Percentiles rank a stretch among this genome's conserved stretches.
Evolutionary conservation across 371 early-diverging fungal genomes (phyloP).

Genomic region (Mucor indicus): DNA sequence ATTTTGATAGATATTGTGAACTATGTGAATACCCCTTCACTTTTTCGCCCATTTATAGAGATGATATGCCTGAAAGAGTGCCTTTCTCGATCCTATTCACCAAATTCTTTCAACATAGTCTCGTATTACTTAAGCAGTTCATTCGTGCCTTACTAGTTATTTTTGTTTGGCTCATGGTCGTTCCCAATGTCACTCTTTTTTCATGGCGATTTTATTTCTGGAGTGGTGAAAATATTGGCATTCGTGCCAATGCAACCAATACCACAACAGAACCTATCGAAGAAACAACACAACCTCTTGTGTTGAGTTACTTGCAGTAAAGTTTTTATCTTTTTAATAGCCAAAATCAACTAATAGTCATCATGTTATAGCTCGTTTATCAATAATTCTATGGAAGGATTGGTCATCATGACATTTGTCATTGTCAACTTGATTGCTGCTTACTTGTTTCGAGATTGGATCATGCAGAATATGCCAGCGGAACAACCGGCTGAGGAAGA

Average conservation of each 20-base stretch:
- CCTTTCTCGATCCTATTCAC: constrained; percentile 53
- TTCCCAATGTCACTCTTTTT: constrained; percentile 81
- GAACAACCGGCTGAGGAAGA: too few species aligned
- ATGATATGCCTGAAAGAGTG: constrained; percentile 65
- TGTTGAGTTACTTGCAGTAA: too few species aligned
- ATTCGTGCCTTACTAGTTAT: constrained; percentile 51
- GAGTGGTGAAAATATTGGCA: constrained; percentile 55
- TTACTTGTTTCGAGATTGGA: constrained; percentile 80
- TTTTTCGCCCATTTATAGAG: constrained; percentile 80
- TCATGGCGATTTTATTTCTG: constrained; percentile 76
- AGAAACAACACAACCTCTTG: too few species aligned
- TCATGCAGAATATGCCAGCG: constrained; percentile 63
- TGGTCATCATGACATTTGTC: constrained; percentile 68
- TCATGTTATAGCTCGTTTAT: constrained; percentile 49
- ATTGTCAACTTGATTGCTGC: constrained; percentile 72
- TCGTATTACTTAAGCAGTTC: constrained; percentile 21
- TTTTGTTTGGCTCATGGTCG: constrained; percentile 69
- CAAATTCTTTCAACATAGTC: constrained; percentile 42
- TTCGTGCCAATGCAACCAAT: neutral
- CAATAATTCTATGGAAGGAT: constrained; percentile 82
- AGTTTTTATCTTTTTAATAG: too few species aligned
- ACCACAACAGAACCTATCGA: neutral
- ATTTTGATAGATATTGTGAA: constrained; percentile 69
- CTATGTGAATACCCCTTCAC: constrained; percentile 78
- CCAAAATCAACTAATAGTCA: too few species aligned